Conservation (phyloP, 345 rosid species). For the Aegle marmelos region DNA sequence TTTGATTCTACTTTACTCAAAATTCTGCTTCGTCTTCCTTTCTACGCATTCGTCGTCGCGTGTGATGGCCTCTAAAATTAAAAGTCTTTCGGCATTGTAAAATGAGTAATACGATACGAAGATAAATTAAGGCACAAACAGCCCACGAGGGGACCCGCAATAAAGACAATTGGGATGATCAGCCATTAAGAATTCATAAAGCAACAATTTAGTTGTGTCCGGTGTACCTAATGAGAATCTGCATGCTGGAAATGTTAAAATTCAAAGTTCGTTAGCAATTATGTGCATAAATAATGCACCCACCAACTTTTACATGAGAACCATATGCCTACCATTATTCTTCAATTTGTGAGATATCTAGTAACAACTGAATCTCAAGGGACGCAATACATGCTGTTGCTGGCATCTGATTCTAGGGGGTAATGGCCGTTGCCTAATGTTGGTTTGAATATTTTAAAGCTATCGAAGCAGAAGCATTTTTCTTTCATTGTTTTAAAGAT, state of each 20-base stretch:
- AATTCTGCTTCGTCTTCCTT: background rate
- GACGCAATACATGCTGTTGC: background rate
- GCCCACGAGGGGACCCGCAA: background rate
- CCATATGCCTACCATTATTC: background rate
- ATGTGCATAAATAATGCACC: background rate
- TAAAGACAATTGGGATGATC: background rate
- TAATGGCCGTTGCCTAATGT: background rate
- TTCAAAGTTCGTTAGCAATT: conserved; percentile 8
- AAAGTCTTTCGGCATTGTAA: background rate
- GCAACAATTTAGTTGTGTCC: background rate
- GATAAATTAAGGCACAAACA: background rate
- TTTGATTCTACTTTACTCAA: background rate
- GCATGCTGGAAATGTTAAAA: conserved; percentile 14
- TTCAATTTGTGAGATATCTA: background rate
- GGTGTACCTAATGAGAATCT: conserved; percentile 24
- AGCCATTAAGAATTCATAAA: background rate
- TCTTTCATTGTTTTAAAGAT: background rate
- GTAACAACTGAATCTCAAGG: background rate
- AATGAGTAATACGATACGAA: background rate
- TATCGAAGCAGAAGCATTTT: too few relatives aligned
- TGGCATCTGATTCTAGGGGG: conserved; percentile 11
- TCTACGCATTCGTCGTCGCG: background rate
- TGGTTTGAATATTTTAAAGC: too few relatives aligned
- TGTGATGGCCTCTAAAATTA: background rate
- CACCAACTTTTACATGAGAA: background rate